Evolutionary conservation across 257 asterid species (phyloP).

Genomic region (Oldenlandia corymbosa): DNA sequence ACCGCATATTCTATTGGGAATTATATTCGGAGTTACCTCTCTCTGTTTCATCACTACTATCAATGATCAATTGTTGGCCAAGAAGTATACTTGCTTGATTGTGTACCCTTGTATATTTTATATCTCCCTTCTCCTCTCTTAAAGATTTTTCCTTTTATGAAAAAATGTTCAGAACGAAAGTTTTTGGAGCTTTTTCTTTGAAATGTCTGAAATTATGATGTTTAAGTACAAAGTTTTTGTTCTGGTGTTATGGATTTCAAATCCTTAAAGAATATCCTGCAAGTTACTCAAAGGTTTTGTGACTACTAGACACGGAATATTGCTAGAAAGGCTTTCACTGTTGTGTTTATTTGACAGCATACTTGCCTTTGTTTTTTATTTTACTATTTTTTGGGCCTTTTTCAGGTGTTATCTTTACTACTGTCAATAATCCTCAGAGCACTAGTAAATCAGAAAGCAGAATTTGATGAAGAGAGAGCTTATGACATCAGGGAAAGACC

Average conservation of each 20-base stretch:
- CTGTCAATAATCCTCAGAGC: constrained; percentile 59
- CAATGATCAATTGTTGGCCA: neutral
- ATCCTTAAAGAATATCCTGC: too few species aligned
- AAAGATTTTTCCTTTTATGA: neutral
- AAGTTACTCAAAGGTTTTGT: too few species aligned
- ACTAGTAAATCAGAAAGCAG: constrained; percentile 43
- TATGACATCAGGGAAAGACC: constrained; percentile 36
- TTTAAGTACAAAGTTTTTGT: neutral
- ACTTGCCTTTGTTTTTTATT: constrained; percentile 13
- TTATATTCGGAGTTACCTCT: neutral
- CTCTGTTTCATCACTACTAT: neutral
- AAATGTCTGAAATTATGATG: neutral
- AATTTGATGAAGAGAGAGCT: constrained; percentile 49
- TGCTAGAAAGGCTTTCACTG: too few species aligned
- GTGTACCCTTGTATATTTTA: neutral
- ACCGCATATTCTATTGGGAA: neutral
- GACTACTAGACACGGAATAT: too few species aligned
- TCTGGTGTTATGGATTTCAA: too few species aligned
- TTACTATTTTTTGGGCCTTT: too few species aligned
- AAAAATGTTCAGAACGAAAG: neutral
- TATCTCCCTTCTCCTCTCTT: neutral
- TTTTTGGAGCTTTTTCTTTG: neutral
- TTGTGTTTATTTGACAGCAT: constrained; percentile 6
- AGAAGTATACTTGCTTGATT: neutral
- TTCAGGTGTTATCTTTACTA: constrained; percentile 60